phyloP scores from a whole-genome alignment of 441 rosid genomes.

The Cnidoscolus chayamansa region DNA sequence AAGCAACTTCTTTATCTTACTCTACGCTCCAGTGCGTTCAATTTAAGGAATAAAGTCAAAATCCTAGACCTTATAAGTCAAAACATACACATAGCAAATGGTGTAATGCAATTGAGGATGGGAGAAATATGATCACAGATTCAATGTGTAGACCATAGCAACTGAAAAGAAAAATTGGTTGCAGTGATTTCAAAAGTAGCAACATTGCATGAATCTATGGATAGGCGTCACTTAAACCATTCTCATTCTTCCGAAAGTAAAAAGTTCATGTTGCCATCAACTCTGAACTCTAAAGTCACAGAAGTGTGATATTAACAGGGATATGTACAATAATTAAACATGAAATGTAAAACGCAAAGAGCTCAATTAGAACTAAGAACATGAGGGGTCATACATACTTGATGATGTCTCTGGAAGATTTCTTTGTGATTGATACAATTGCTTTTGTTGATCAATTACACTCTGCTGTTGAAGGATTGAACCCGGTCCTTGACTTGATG shows the following conservation, averaged over 20 bases:
- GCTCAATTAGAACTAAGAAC: background rate
- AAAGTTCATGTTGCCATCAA: background rate
- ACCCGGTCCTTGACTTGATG: conserved; percentile 64
- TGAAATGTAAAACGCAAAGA: conserved; percentile 14
- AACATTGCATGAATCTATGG: background rate
- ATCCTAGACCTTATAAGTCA: background rate
- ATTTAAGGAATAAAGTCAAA: background rate
- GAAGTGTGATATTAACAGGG: background rate
- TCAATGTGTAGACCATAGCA: background rate
- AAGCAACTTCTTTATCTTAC: background rate
- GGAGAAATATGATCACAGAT: background rate
- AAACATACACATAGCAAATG: background rate
- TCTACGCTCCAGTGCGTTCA: background rate
- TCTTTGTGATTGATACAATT: conserved; percentile 75
- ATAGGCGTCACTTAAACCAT: background rate
- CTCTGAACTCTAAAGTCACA: background rate
- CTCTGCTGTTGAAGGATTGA: conserved; percentile 74
- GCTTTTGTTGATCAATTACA: conserved; percentile 84
- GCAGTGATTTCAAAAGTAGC: background rate
- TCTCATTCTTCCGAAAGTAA: conserved; percentile 1
- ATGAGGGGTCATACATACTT: conserved; percentile 43
- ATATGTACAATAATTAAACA: background rate
- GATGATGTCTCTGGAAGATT: conserved; percentile 68
- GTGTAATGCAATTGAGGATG: background rate
- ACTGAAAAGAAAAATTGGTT: background rate